Evolutionary conservation across 1,139 yeast species (phyloP).

Genomic region (Blastobotrys proliferans): DNA sequence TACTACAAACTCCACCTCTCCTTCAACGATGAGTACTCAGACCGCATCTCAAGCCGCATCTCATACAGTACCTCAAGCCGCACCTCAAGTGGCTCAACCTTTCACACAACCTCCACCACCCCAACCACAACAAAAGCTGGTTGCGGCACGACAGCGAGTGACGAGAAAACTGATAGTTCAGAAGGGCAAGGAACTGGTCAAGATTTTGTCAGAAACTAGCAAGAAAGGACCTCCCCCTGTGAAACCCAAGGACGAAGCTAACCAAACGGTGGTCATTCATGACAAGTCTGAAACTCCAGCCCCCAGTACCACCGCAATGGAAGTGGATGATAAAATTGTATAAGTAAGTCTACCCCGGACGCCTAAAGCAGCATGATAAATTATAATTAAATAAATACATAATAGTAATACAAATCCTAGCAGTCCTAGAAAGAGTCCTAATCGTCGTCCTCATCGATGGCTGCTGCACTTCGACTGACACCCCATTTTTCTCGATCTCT

Average conservation of each 20-base stretch:
- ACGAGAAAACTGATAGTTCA: constrained; percentile 8
- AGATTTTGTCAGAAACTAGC: constrained; percentile 1
- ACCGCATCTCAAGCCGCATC: too few relatives aligned
- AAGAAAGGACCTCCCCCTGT: neutral
- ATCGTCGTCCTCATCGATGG: constrained; percentile 35
- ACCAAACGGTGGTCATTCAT: neutral
- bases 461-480: constrained; percentile 44
- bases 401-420: neutral
- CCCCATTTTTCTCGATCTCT: constrained; percentile 47
- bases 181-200: constrained; percentile 7
- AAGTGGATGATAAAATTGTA: neutral
- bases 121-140: too few relatives aligned
- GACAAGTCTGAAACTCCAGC: neutral
- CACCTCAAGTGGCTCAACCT: too few relatives aligned
- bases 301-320: neutral
- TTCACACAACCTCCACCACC: too few relatives aligned
- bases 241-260: neutral
- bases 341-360: too few relatives aligned
- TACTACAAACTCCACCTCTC: constrained; percentile 70
- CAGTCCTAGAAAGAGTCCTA: neutral
- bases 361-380: too few relatives aligned
- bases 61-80: too few relatives aligned
- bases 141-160: constrained; percentile 4
- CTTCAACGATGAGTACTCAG: too few relatives aligned
- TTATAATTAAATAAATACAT: too few relatives aligned